Evolutionary conservation across 1,284 basidiomycete genomes (phyloP).

Genomic region (Chondrostereum purpureum): DNA sequence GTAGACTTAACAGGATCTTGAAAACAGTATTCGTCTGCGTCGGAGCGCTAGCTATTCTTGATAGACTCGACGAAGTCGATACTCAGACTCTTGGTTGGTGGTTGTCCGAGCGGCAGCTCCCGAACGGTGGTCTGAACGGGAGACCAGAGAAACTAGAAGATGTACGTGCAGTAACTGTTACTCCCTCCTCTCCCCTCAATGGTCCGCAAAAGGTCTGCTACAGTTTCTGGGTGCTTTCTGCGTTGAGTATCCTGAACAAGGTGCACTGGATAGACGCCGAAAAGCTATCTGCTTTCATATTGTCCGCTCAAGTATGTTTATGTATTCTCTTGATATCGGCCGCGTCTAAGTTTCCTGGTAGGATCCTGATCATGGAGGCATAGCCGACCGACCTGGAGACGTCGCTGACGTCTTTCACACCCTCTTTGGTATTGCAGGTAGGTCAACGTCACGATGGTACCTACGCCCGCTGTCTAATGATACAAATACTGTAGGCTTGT

Average conservation of each 20-base stretch:
- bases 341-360: conserved; percentile 24
- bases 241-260: conserved; percentile 80
- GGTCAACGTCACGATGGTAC: conserved; percentile 16
- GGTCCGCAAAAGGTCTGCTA: conserved; percentile 78
- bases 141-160: conserved; percentile 98
- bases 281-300: conserved; percentile 79
- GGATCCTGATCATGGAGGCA: conserved; percentile 89
- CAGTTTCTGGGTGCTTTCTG: conserved; percentile 93
- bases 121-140: conserved; percentile 92
- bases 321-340: conserved; percentile 3
- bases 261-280: conserved; percentile 86
- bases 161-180: conserved; percentile 47
- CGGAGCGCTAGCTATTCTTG: conserved; percentile 82
- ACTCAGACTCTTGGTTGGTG: conserved; percentile 79
- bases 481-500: conserved; percentile 59
- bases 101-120: conserved; percentile 89
- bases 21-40: conserved; percentile 91
- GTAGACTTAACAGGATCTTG: too few relatives aligned
- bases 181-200: conserved; percentile 4
- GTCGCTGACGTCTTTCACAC: conserved; percentile 98
- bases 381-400: conserved; percentile 91
- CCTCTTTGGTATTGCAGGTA: conserved; percentile 86
- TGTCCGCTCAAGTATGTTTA: conserved; percentile 73
- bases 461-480: too few relatives aligned
- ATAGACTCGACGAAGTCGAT: conserved; percentile 75